These are phyloP conservation scores for Ceratopteris richardii DNA, from an alignment of 75 land plant species.

Conservation along the genomic window DNA sequence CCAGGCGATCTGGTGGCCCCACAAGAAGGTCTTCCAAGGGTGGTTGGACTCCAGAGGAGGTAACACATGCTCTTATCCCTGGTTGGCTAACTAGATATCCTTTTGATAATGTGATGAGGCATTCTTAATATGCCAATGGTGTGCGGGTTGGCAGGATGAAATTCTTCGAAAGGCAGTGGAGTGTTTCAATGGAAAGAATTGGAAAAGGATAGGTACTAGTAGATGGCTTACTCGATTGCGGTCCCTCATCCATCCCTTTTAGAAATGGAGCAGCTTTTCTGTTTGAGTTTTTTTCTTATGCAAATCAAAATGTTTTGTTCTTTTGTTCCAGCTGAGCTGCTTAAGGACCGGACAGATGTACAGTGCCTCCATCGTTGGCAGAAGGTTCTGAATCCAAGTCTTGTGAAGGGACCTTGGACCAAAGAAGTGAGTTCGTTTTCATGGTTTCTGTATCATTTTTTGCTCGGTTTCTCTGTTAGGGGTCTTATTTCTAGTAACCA, in stretches of 20 bases:
- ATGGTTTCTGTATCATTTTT: too few relatives aligned
- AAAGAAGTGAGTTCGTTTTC: constrained; percentile 66
- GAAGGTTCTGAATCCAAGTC: constrained; percentile 85
- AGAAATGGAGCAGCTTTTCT: neutral
- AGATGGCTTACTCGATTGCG: neutral
- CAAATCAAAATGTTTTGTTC: neutral
- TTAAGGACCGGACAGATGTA: constrained; percentile 78
- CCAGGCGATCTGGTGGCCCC: constrained; percentile 47
- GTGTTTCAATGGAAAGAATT: constrained; percentile 64
- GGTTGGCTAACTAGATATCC: neutral
- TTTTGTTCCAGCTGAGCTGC: constrained; percentile 56
- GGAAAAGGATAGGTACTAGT: constrained; percentile 90
- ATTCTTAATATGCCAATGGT: neutral
- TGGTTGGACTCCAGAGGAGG: constrained; percentile 94
- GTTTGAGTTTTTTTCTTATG: neutral
- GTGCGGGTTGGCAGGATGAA: constrained; percentile 51
- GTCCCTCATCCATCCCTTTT: too few relatives aligned
- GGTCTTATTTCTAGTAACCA: too few relatives aligned
- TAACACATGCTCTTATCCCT: too few relatives aligned
- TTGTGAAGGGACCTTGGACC: constrained; percentile 90
- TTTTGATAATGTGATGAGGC: neutral
- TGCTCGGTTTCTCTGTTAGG: too few relatives aligned
- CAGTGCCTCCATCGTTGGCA: constrained; percentile 95
- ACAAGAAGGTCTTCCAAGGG: constrained; percentile 87
- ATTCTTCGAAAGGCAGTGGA: constrained; percentile 68